Evolutionary conservation across 2,329 filamentous ascomycete species (phyloP), one percentile per base, ranked within the genome.

Genomic region (Colletotrichum eremochloae): DNA sequence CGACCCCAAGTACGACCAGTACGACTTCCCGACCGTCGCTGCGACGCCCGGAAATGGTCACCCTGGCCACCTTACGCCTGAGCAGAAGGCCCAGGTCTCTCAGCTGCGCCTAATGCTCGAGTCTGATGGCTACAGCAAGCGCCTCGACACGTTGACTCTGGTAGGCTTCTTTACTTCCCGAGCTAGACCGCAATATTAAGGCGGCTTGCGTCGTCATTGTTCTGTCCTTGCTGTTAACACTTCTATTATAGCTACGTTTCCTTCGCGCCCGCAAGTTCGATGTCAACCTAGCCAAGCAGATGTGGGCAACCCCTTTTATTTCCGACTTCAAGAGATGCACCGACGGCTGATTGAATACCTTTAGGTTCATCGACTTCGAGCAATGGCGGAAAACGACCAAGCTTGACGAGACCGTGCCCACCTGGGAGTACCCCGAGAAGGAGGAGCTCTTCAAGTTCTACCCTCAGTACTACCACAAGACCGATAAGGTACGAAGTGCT

Each of bases 401-500:
- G 75, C 93, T 97, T 42, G 94, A 98, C 84, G 88, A 95, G 75
- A 88, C 94, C 48, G 90, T 96, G 67, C 90, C 90, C 75, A 92
- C 86, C 77, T 97, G 97, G 87, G 91, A 96, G 72, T 98, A 97
- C 86, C 88, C 88, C 75, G 95, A 98, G 88, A 96, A 96, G 84
- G 79, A 89, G 67, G 82, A 96, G 80, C 89, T 99, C 71, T 94
- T 94, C 83, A 87, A 96, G 84, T 97, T 93, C 88, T 99, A 99
- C 85, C 94, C 94, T 60, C 96, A 99, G 85, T 99, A 96, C 87
- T 99, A 99, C 87, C 96, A 99, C 90, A 98, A 98, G 87, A 96
- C 91, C 15, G 94, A 96, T 84, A 95, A 94, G 85, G 91, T 92
- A 82, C 68, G 78, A 46, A 46, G 18, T 11, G 20, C 36, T 4